Base-by-base conservation (phyloP, 2,329 filamentous ascomycete genomes). In the Fusarium sp. region DNA sequence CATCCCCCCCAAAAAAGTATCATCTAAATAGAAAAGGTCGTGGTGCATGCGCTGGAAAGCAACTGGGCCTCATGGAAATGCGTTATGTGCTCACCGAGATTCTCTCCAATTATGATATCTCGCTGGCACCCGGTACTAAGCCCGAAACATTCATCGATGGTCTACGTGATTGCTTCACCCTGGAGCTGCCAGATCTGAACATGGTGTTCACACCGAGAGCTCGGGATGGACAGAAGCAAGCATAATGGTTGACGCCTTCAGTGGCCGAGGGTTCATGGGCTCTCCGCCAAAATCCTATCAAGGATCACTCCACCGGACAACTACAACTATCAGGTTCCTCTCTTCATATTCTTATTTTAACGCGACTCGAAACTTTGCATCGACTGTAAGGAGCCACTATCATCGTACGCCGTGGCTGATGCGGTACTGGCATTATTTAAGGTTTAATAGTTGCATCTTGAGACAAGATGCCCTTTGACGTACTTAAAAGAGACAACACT, bases 41-140 rank as follows among this genome's bases (percentile, higher is more conserved):
- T 3, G 67, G 60, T 2, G 58, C 66, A 1, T 72, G 69, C 7
- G 69, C 55, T 13, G 69, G 69, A n/a, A 72, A 72, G 4, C 69
- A 72, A 8, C n/a, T 72, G 5, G 69, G 57, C 1, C 14, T 72
- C 0, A 72, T 72, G 69, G 69, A 72, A 13, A 64, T 72, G 63
- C 66, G 66, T 2, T 69, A 62, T 2, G 49, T 69, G 0, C 58
- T 71, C 0, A 55, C 53, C 0, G 61, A 72, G 2, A 63, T 72
- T 21, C 21, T 72, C 2, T 66, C 58, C 0, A 45, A 57, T 1
- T 72, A 72, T 5, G 27, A 67, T 7, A 40, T 72, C 5, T 25
- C 16, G 2, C 14, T 72, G 2, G 46, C 62, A 4, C 64, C 58
- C 1, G 40, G 40, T 2, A 30, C 40, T 0, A 14, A 30, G 18